Percentiles rank a stretch among this genome's conserved stretches.
phyloP scores from a whole-genome alignment of 805 yeast species.

The Yarrowia bubula region DNA sequence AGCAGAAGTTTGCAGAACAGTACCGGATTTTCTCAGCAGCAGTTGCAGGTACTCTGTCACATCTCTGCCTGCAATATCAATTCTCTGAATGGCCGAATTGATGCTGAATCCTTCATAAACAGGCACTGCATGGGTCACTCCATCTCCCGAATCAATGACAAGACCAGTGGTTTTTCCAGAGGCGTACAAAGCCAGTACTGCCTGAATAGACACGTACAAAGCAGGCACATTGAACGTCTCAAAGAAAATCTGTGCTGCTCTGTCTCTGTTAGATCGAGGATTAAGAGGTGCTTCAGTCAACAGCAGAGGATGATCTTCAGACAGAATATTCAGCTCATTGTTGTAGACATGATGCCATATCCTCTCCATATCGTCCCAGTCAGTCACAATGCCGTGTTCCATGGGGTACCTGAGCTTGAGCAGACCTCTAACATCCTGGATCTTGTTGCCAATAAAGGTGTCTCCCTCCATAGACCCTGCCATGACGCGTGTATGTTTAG shows the following conservation, averaged over 20 bases:
- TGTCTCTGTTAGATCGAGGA: constrained; percentile 59
- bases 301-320: constrained; percentile 83
- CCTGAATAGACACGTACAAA: constrained; percentile 68
- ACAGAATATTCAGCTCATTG: constrained; percentile 53
- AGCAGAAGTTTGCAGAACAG: constrained; percentile 62
- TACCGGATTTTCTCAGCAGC: constrained; percentile 69
- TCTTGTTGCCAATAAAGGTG: constrained; percentile 69
- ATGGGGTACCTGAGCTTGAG: constrained; percentile 69
- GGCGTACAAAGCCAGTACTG: constrained; percentile 80
- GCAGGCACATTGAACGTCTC: constrained; percentile 76
- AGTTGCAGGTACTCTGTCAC: constrained; percentile 71
- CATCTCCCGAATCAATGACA: constrained; percentile 90
- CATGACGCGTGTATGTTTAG: constrained; percentile 81
- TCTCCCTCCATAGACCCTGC: constrained; percentile 67
- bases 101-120: constrained; percentile 85
- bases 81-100: constrained; percentile 65
- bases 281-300: constrained; percentile 88
- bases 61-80: constrained; percentile 85
- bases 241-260: constrained; percentile 62
- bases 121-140: constrained; percentile 84
- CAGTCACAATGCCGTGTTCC: constrained; percentile 69
- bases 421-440: constrained; percentile 77
- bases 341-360: constrained; percentile 71
- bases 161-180: constrained; percentile 89
- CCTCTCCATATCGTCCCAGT: constrained; percentile 86